Evolutionary conservation across 176 grass and related monocot species (phyloP), one percentile per base, ranked within the genome.

Genomic region (Eremochloa ophiuroides): DNA sequence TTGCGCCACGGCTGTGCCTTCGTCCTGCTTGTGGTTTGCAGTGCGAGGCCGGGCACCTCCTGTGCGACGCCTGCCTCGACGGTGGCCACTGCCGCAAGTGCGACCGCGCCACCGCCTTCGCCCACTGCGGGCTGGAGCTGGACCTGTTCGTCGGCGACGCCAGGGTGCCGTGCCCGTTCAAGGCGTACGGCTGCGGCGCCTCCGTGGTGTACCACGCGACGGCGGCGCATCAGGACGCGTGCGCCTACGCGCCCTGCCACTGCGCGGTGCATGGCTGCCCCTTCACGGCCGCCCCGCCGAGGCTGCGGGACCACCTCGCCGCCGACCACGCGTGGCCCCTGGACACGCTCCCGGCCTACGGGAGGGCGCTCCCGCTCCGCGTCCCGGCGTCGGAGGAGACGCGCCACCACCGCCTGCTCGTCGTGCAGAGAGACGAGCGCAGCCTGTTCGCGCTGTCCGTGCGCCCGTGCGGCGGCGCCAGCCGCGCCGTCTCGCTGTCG

Each of bases 101-200:
- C 75, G 27, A 12, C 75, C 23, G 59, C 38, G 58, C 38, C 75
- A 3, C 58, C 26, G 27, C 23, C 16, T 77, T 77, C 58, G 25
- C 28, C 1, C 39, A 27, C 75, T 63, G 75, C 71, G 42, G 34
- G 0, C 8, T 16, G 5, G 42, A 18, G 30, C 41, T 47, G 3
- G 33, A 83, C 43, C 6, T 6, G 38, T 51, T 9, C 81, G 10
- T 83, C 60, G 15, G 35, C 43, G 81, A 60, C 15, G 81, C 60
- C n/a, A 38, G 42, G 31, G 81, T 83, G 23, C 31, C 59, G n/a
- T 83, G 81, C 81, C 81, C 81, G 30, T 53, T 40, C 81, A 23
- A 53, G 81, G 2, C 3, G 6, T 65, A 74, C 71, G 70, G 80
- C 8, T 64, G 80, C 70, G 20, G 4, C 41, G 0, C 2, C 41